Conservation (phyloP, 495 filamentous ascomycete genomes). For the Xylaria cubensis region DNA sequence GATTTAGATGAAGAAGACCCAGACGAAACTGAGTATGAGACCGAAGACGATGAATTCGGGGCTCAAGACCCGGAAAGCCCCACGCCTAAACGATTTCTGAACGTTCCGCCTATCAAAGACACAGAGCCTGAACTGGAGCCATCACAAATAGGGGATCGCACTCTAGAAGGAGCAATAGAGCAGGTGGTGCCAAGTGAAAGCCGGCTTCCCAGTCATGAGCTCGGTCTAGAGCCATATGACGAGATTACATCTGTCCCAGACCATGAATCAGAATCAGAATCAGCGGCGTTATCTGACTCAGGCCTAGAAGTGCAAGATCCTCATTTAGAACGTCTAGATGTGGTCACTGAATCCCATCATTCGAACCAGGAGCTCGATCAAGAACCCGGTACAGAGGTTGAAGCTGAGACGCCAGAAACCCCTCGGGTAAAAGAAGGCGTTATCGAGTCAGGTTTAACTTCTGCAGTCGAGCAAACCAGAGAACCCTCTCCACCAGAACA, state of each 20-base stretch:
- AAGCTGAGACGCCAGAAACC: background rate
- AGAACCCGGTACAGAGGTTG: conserved; percentile 17
- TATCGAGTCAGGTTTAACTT: conserved; percentile 13
- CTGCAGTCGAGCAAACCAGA: conserved; percentile 21
- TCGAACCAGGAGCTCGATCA: conserved; percentile 13
- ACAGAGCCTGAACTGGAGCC: conserved; percentile 20
- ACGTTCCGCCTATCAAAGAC: background rate
- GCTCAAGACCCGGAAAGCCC: conserved; percentile 21
- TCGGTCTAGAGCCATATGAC: background rate
- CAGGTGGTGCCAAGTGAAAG: background rate
- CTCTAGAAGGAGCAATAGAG: background rate
- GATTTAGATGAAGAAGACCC: conserved; percentile 39
- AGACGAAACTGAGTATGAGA: conserved; percentile 38
- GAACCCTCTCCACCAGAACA: conserved; percentile 21
- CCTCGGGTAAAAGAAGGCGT: background rate
- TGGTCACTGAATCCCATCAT: background rate
- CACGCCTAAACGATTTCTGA: conserved; percentile 10
- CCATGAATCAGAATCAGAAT: background rate
- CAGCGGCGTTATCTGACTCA: background rate
- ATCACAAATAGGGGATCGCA: background rate
- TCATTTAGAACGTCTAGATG: background rate
- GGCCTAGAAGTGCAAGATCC: background rate
- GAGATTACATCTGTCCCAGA: background rate
- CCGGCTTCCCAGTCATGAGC: background rate
- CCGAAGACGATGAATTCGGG: conserved; percentile 34